Evolutionary conservation across 306 rosid genomes (phyloP), one percentile per base, ranked within the genome.

Genomic region (Cucurbita argyrosperma): DNA sequence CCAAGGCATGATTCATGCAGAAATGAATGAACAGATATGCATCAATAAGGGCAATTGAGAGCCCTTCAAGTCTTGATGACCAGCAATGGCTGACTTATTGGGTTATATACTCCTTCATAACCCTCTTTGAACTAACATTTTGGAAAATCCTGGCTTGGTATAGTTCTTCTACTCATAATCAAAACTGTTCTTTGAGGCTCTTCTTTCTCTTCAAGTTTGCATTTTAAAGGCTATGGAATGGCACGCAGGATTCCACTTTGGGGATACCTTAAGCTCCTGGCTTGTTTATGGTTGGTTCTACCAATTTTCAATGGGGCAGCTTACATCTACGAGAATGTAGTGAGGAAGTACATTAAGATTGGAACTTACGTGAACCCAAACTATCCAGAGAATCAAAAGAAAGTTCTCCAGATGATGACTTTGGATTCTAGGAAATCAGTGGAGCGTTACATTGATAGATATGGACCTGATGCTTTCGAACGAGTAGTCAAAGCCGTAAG

Each of bases 31-130:
- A 49, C 84, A 92, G 96, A 74, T 95, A 89, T 18, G 89, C 97
- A 81, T 88, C 97, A 43, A 79, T 87, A 80, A 80, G 96, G 73
- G 99, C 99, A 8, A 95, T 95, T 30, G 97, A 95, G 80, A 95
- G 89, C 73, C 92, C 99, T 78, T 82, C 97, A 66, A 81, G 93
- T 6, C 83, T 91, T 40, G 97, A 95, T 63, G 97, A 91, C 72
- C 99, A 88, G 65, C 99, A 95, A 45, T 91, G 96, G 99, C 89
- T 95, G 67, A 91, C 97, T 2, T 91, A 91, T 76, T 95, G 99
- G 99, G 82, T 95, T 74, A 56, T 91, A 8, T 91, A 91, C 79
- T 95, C 99, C 40, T 80, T 91, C 77, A 61, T 85, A 11, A 84
- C 96, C 59, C 89, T 89, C 53, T 91, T 91, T 40, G 96, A 95